Conservation (phyloP, 768 basidiomycete species). For the Cantharellus anzutake region DNA sequence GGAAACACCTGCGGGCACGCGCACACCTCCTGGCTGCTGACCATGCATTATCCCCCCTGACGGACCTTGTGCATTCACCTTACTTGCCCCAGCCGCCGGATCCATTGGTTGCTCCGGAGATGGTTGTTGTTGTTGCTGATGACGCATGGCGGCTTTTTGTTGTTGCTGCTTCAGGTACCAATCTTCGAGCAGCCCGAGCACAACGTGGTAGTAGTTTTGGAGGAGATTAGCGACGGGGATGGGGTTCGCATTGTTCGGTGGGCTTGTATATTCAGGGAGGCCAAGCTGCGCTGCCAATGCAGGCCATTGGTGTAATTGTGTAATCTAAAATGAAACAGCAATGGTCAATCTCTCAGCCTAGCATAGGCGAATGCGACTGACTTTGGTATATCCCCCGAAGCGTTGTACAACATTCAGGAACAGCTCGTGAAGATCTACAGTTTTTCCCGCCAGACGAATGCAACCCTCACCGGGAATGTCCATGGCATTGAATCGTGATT, state of each 20-base stretch:
- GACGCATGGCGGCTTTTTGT: slow-evolving; percentile 21
- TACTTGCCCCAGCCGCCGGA: background rate
- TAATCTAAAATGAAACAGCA: background rate
- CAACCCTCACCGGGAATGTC: slow-evolving; percentile 42
- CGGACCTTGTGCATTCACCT: too few relatives aligned
- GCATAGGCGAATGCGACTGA: slow-evolving; percentile 12
- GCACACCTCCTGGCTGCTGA: too few relatives aligned
- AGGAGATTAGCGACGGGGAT: slow-evolving; percentile 19
- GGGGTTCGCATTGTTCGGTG: background rate
- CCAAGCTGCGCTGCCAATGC: slow-evolving; percentile 35
- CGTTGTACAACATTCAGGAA: slow-evolving; percentile 38
- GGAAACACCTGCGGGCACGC: too few relatives aligned
- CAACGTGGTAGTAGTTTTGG: slow-evolving; percentile 34
- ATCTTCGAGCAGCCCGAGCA: slow-evolving; percentile 59
- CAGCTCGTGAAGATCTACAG: slow-evolving; percentile 57
- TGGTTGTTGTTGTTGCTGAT: slow-evolving; percentile 26
- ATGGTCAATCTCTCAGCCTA: background rate
- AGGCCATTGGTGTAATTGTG: slow-evolving; percentile 23
- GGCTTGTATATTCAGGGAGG: slow-evolving; percentile 26
- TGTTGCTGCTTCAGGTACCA: slow-evolving; percentile 34
- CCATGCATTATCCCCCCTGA: too few relatives aligned
- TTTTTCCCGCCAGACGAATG: slow-evolving; percentile 51
- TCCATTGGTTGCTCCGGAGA: slow-evolving; percentile 7
- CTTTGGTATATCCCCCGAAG: slow-evolving; percentile 41
- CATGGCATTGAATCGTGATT: slow-evolving; percentile 44